Base-by-base conservation (phyloP, 148 eudicot species). In the Vaccinium darrowii region DNA sequence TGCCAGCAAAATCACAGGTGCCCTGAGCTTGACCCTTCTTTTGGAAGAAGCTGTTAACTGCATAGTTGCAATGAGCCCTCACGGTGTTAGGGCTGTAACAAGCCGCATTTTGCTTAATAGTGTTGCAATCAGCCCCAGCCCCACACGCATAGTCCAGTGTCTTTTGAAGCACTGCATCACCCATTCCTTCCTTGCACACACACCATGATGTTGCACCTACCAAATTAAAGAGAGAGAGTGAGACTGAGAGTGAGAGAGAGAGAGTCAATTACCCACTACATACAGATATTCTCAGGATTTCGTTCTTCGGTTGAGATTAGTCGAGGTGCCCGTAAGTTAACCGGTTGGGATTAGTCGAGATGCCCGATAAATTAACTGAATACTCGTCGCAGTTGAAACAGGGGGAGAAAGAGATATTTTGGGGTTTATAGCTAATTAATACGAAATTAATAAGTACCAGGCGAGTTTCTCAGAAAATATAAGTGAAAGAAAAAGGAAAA, bases 131-230 rank as follows among this genome's bases (percentile, higher is more conserved):
- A 8, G 98, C 98, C 36, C 98, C 98, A 47, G 90, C 88, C 85
- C 98, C 98, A 84, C 98, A 96, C 0, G 98, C 98, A 79, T 92
- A 96, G 85, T 96, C 98, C 50, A 96, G 76, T 62, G 95, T 88
- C 82, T 89, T 91, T 62, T 96, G 98, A 49, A 93, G 77, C 1
- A 76, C 85, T 56, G 82, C 53, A 3, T 93, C 92, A 50, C 92
- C 56, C 56, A 89, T 1, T 8, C 95, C 97, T 8, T 86, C 82
- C 85, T 91, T 96, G 91, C 99, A 96, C 10, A 93, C 90, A 86
- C 99, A 96, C 85, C 88, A 96, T 14, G 86, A 63, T 1, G 36
- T 33, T 33, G 91, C 95, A 87, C 92, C 95, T 95, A 77, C 60
- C 62, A 57, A 1, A 18, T 60, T 1, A 69, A 7, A 27, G 3